These are phyloP conservation scores for Fusarium sp. DNA, from an alignment of 2,329 filamentous ascomycete genomes.

Conservation along the genomic window DNA sequence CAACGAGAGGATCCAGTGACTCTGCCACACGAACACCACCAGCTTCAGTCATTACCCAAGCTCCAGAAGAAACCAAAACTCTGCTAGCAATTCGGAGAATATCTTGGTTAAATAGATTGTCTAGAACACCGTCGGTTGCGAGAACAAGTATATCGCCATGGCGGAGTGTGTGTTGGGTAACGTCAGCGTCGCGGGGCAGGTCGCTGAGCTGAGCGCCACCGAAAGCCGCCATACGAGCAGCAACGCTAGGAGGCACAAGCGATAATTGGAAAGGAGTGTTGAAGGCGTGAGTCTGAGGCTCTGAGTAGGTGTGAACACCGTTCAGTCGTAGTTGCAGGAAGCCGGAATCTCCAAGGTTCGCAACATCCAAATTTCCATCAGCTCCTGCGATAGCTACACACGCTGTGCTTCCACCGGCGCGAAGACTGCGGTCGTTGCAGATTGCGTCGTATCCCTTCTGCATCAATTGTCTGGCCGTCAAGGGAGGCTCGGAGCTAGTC, in stretches of 20 bases:
- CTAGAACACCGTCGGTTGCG: slow-evolving; percentile 94
- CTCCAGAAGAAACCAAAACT: slow-evolving; percentile 78
- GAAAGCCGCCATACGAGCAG: slow-evolving; percentile 83
- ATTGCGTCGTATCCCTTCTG: slow-evolving; percentile 87
- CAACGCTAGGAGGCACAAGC: slow-evolving; percentile 83
- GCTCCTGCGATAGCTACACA: slow-evolving; percentile 82
- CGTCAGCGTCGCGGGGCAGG: slow-evolving; percentile 83
- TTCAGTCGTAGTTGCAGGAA: slow-evolving; percentile 89
- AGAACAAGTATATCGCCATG: slow-evolving; percentile 96
- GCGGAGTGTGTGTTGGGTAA: slow-evolving; percentile 79
- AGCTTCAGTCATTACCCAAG: slow-evolving; percentile 74
- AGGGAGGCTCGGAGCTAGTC: slow-evolving; percentile 50
- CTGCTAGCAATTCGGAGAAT: slow-evolving; percentile 82
- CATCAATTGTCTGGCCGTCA: slow-evolving; percentile 77
- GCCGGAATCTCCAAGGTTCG: slow-evolving; percentile 95
- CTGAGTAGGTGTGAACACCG: slow-evolving; percentile 84
- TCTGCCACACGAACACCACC: slow-evolving; percentile 72
- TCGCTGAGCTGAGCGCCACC: slow-evolving; percentile 86
- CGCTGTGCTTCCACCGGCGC: slow-evolving; percentile 90
- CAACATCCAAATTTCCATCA: slow-evolving; percentile 83
- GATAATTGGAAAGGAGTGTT: slow-evolving; percentile 97
- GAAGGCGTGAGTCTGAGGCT: slow-evolving; percentile 94
- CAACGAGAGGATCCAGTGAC: slow-evolving; percentile 63
- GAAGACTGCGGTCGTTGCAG: slow-evolving; percentile 76
- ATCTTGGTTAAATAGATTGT: slow-evolving; percentile 93